phyloP scores from a whole-genome alignment of 768 basidiomycete species.

The Leccinum sublutescens region DNA sequence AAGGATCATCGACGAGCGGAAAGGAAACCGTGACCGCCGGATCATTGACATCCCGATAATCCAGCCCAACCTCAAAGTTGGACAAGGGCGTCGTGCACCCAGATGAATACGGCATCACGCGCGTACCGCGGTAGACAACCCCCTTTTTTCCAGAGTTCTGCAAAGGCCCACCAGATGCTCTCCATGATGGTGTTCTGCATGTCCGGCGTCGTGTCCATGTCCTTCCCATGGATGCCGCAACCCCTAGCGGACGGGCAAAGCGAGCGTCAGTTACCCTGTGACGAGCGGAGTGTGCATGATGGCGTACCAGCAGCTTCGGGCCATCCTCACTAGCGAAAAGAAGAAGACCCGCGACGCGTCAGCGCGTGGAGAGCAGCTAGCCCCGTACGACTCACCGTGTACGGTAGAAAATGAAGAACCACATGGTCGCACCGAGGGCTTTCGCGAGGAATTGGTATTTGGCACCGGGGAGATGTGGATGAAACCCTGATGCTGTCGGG shows the following conservation, averaged over 20 bases:
- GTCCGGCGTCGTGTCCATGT: conserved; percentile 47
- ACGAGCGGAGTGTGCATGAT: background rate
- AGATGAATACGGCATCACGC: conserved; percentile 98
- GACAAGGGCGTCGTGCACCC: conserved; percentile 95
- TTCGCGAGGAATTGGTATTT: conserved; percentile 79
- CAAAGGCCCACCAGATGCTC: conserved; percentile 98
- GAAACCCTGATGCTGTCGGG: conserved; percentile 67
- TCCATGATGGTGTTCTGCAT: conserved; percentile 70
- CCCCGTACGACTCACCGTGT: conserved; percentile 60
- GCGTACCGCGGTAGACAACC: conserved; percentile 88
- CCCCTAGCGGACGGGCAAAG: conserved; percentile 36
- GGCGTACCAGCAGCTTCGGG: conserved; percentile 61
- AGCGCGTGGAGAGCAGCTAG: background rate
- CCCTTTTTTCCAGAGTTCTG: conserved; percentile 87
- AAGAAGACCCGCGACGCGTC: background rate
- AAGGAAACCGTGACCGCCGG: conserved; percentile 95
- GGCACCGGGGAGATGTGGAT: conserved; percentile 82
- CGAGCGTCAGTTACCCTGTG: background rate
- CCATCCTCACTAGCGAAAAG: conserved; percentile 63
- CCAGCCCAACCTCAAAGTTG: conserved; percentile 94
- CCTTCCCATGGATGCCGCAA: conserved; percentile 65
- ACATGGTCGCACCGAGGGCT: conserved; percentile 89
- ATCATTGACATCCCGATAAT: conserved; percentile 91
- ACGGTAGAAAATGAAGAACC: conserved; percentile 99
- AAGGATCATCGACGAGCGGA: conserved; percentile 89